These are phyloP conservation scores for Arabis alpina DNA, from an alignment of 345 rosid genomes.

Conservation along the genomic window DNA sequence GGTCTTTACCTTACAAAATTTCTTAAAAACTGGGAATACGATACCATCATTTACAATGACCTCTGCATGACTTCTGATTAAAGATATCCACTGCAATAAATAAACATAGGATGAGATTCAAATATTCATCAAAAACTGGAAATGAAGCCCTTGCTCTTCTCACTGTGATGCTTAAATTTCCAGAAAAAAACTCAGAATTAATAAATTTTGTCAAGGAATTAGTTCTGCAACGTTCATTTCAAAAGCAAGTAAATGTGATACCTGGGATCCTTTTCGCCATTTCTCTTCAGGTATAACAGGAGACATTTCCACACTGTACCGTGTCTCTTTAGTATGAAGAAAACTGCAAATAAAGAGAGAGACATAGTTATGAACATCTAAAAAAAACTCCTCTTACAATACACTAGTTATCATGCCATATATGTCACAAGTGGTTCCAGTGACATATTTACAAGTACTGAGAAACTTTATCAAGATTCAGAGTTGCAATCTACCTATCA, in stretches of 20 bases:
- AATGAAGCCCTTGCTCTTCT: slow-evolving; percentile 9
- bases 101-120: background rate
- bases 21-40: slow-evolving; percentile 66
- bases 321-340: slow-evolving; percentile 66
- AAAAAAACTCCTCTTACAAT: slow-evolving; percentile 14
- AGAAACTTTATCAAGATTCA: slow-evolving; percentile 34
- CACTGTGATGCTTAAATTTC: background rate
- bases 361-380: slow-evolving; percentile 19
- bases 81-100: slow-evolving; percentile 79
- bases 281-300: slow-evolving; percentile 60
- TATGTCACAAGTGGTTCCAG: background rate
- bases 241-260: slow-evolving; percentile 33
- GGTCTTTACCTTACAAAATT: slow-evolving; percentile 73
- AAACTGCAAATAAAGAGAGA: slow-evolving; percentile 58
- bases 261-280: slow-evolving; percentile 99
- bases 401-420: slow-evolving; percentile 29
- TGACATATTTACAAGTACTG: slow-evolving; percentile 43
- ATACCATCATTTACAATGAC: slow-evolving; percentile 66
- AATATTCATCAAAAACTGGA: slow-evolving; percentile 1
- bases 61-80: slow-evolving; percentile 77
- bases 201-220: background rate
- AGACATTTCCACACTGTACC: slow-evolving; percentile 74
- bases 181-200: slow-evolving; percentile 14
- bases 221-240: background rate
- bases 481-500: slow-evolving; percentile 78